Percentiles rank a stretch among this genome's conserved stretches.
phyloP scores from a whole-genome alignment of 257 asterid genomes.

The Scutellaria baicalensis region DNA sequence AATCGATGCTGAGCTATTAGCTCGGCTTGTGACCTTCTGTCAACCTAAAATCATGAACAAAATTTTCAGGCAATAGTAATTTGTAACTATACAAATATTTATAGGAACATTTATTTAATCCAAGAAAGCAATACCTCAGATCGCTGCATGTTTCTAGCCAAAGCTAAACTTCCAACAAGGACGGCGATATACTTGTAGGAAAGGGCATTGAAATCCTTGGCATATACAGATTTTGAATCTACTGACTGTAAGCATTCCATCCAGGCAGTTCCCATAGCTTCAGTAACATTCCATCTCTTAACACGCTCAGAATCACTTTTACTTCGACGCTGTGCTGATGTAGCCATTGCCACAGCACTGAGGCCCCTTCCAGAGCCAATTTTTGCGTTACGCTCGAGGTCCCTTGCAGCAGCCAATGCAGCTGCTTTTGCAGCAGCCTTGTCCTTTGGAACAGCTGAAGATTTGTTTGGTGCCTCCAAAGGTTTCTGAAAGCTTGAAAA shows the following conservation, averaged over 20 bases:
- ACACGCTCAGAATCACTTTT: slow-evolving; percentile 83
- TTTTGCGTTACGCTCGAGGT: slow-evolving; percentile 94
- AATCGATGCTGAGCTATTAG: slow-evolving; percentile 63
- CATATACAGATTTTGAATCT: slow-evolving; percentile 90
- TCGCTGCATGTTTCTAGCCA: slow-evolving; percentile 97
- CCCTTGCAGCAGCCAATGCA: slow-evolving; percentile 99
- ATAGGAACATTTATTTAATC: slow-evolving; percentile 5
- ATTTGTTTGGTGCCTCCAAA: slow-evolving; percentile 64
- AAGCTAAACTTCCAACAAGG: slow-evolving; percentile 96
- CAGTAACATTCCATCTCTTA: slow-evolving; percentile 93
- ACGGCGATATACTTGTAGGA: slow-evolving; percentile 92
- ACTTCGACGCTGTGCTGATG: slow-evolving; percentile 84
- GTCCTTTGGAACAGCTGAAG: slow-evolving; percentile 74
- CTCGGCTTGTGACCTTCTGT: slow-evolving; percentile 87
- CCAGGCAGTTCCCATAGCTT: slow-evolving; percentile 99
- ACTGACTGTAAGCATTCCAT: slow-evolving; percentile 89
- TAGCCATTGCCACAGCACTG: slow-evolving; percentile 99
- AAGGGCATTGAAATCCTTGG: slow-evolving; percentile 85
- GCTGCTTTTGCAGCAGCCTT: slow-evolving; percentile 99
- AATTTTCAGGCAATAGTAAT: slow-evolving; percentile 6
- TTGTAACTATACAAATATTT: background rate
- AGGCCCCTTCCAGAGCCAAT: slow-evolving; percentile 99
- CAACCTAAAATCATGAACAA: slow-evolving; percentile 56
- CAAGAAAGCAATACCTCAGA: slow-evolving; percentile 61
- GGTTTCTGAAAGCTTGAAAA: slow-evolving; percentile 96